phyloP scores from a whole-genome alignment of 75 land plant species.

The Pinus tabuliformis region DNA sequence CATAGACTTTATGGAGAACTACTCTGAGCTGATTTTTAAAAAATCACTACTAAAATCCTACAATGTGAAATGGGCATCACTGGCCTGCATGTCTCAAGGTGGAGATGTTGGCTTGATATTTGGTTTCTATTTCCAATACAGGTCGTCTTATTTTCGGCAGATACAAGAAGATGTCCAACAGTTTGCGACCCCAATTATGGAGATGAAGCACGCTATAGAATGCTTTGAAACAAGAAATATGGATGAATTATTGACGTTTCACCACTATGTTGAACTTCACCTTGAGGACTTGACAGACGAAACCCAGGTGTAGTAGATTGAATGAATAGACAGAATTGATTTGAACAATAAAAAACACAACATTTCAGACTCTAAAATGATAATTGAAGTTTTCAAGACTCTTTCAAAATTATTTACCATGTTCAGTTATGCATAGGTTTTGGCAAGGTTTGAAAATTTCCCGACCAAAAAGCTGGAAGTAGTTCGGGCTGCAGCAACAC shows the following conservation, averaged over 20 bases:
- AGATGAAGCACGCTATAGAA: slow-evolving; percentile 37
- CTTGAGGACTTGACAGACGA: slow-evolving; percentile 64
- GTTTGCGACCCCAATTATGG: slow-evolving; percentile 38
- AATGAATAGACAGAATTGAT: neutral
- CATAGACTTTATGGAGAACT: no score
- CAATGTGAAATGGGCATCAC: neutral
- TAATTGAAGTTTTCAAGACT: neutral
- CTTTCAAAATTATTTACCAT: neutral
- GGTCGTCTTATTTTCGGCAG: slow-evolving; percentile 33
- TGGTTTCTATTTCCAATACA: slow-evolving; percentile 13
- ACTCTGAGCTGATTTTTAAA: no score
- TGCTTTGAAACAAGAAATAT: slow-evolving; percentile 54
- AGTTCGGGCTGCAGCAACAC: slow-evolving; percentile 53
- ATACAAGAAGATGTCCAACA: slow-evolving; percentile 61
- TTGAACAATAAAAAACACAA: neutral
- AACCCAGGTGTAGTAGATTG: slow-evolving; percentile 36
- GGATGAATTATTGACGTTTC: slow-evolving; percentile 50
- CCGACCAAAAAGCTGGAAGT: slow-evolving; percentile 63
- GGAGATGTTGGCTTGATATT: neutral
- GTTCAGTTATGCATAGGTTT: slow-evolving; percentile 31
- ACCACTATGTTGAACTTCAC: slow-evolving; percentile 37
- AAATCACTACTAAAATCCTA: neutral
- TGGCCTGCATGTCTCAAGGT: neutral
- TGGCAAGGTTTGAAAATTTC: slow-evolving; percentile 71
- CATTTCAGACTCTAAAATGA: neutral